Conservation (phyloP, 2,329 filamentous ascomycete species). For the Phaeophleospora eucalypticola region DNA sequence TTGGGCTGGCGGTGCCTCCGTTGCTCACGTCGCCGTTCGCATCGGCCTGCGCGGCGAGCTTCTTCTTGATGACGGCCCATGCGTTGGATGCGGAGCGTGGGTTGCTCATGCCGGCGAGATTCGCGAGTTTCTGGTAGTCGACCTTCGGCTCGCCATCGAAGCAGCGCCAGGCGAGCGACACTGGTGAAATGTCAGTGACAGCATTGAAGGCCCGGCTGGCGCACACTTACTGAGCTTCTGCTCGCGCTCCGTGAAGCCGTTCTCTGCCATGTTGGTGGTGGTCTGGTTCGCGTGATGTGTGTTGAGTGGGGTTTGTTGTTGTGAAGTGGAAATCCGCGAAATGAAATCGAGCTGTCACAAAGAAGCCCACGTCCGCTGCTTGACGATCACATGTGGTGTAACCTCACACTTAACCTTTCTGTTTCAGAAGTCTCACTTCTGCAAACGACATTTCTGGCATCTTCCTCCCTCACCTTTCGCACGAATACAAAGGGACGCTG, state of each 20-base stretch:
- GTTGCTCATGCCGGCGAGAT: conserved; percentile 22
- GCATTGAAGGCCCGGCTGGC: no score
- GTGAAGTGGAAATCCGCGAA: neutral
- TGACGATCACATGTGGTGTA: neutral
- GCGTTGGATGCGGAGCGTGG: conserved; percentile 29
- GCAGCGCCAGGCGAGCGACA: conserved; percentile 27
- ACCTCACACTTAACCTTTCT: neutral
- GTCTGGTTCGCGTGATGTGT: neutral
- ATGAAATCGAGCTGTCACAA: neutral
- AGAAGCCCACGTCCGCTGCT: neutral
- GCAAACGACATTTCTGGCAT: neutral
- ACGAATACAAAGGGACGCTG: no score
- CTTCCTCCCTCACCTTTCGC: no score
- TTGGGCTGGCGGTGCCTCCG: neutral
- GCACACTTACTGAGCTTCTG: conserved; percentile 10
- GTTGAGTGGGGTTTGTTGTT: neutral
- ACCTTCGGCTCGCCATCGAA: conserved; percentile 28
- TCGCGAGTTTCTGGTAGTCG: conserved; percentile 24
- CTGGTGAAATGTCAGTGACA: no score
- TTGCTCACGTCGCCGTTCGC: neutral
- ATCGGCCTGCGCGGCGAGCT: conserved; percentile 21
- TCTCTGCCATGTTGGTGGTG: conserved; percentile 5
- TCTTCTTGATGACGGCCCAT: conserved; percentile 33
- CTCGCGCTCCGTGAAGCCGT: conserved; percentile 25
- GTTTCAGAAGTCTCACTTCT: neutral